Evolutionary conservation across 192 early-diverging fungal genomes (phyloP), one percentile per base, ranked within the genome.

Genomic region (Jimgerdemannia lactiflua): DNA sequence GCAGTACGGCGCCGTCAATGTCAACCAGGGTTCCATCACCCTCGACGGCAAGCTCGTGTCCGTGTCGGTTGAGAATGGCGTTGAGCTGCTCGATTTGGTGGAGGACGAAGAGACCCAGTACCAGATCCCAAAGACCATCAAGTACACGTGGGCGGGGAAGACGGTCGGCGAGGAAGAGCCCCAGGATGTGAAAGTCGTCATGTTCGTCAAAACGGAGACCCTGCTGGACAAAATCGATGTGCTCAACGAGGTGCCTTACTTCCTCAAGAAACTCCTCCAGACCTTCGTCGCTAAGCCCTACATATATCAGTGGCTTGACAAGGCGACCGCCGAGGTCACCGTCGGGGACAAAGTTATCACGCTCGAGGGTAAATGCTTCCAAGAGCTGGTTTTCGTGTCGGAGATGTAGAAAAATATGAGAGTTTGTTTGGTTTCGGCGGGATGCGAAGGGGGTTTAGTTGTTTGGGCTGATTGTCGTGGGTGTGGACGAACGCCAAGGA

Each of bases 281-380:
- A 92, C 95, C 0, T 91, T 97, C 74, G 92, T 99, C 42, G 96
- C 95, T 20, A 94, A 94, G 73, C 97, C 97, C 43, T 98, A 91
- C 74, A 88, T 96, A 43, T 99, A 97, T 81, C 95, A 99, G 81
- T 97, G 96, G 91, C 89, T 93, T 70, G 92, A 96, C 70, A 89
- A 91, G 43, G 91, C 90, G 3, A 84, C 82, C 8, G 91, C 92
- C 54, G 86, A 89, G 65, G 84, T 98, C 29, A 89, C 83, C 11
- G 74, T 98, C 69, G 96, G 91, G n/a, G 89, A 91, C n/a, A 87
- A 91, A 54, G 82, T 83, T 54, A 83, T 86, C 70, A 79, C 80
- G 42, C 42, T 93, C 18, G 78, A 81, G 8, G 96, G 96, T 11
- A 80, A 89, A 39, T 85, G 92, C 44, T 95, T 95, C 85, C 90